A percentile compares a stretch with the other conserved stretches of the same genome.
phyloP scores from a whole-genome alignment of 768 basidiomycete genomes.

The Pleurotus giganteus region DNA sequence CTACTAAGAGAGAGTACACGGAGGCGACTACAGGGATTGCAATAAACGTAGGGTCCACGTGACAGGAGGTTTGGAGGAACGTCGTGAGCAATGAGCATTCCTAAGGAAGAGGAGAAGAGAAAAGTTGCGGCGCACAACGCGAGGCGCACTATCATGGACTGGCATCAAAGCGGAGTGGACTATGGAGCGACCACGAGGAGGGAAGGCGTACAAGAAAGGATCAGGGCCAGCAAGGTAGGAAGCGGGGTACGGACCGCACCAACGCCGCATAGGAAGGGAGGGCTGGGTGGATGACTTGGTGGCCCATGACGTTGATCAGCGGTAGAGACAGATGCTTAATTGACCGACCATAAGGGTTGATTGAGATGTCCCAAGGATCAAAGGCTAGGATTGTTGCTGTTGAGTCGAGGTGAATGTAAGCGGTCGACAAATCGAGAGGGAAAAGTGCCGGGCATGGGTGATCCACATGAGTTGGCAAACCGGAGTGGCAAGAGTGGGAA shows the following conservation, averaged over 20 bases:
- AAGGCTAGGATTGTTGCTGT: too few species aligned
- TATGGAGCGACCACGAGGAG: neutral
- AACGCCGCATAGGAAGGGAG: neutral
- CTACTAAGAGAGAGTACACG: neutral
- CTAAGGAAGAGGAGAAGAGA: too few species aligned
- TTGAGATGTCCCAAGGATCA: too few species aligned
- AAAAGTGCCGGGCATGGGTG: neutral
- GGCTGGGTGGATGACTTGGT: neutral
- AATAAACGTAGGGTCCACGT: neutral
- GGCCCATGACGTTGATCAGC: neutral
- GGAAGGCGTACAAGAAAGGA: neutral
- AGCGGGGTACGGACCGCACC: constrained; percentile 5
- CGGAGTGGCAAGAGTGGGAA: neutral
- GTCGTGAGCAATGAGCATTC: too few species aligned
- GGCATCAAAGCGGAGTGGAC: constrained; percentile 9
- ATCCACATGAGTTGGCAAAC: neutral
- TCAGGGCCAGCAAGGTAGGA: constrained; percentile 2
- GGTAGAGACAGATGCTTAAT: neutral
- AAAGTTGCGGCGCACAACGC: neutral
- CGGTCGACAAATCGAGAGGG: neutral
- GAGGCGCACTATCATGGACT: constrained; percentile 4
- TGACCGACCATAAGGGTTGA: neutral
- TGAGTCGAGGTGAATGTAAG: neutral
- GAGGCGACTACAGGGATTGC: neutral
- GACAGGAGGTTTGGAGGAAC: neutral